phyloP scores from a whole-genome alignment of 1,284 basidiomycete species.

The Cutaneotrichosporon sp. region DNA sequence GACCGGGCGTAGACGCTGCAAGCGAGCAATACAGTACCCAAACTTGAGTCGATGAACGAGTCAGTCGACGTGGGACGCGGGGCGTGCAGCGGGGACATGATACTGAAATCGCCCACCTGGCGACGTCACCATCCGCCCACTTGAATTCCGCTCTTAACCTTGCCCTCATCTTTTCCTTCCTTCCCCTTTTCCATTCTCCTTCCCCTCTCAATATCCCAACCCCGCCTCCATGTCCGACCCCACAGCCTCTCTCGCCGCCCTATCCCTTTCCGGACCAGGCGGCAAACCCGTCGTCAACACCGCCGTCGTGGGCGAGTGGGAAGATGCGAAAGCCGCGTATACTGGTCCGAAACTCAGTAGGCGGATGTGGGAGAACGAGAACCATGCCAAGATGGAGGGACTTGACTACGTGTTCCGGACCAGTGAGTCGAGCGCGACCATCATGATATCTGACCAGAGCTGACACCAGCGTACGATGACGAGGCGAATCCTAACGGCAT shows the following conservation, averaged over 20 bases:
- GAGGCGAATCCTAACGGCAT: conserved; percentile 19
- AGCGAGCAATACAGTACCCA: background rate
- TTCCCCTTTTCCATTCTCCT: background rate
- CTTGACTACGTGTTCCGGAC: conserved; percentile 20
- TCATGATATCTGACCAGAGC: too few relatives aligned
- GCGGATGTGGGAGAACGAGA: conserved; percentile 5
- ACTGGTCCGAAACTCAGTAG: conserved; percentile 16
- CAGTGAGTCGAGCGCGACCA: conserved; percentile 6
- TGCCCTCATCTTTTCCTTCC: background rate
- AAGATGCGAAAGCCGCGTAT: conserved; percentile 14
- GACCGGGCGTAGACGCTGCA: background rate
- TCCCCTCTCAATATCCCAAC: background rate
- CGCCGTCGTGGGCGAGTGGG: conserved; percentile 18
- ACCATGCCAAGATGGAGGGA: conserved; percentile 12
- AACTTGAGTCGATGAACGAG: too few relatives aligned
- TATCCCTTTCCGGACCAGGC: background rate
- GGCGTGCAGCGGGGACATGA: too few relatives aligned
- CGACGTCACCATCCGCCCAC: background rate
- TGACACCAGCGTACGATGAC: conserved; percentile 20
- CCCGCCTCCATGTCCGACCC: background rate
- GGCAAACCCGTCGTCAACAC: conserved; percentile 12
- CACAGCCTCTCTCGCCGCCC: background rate
- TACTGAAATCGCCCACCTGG: too few relatives aligned
- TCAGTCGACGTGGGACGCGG: too few relatives aligned
- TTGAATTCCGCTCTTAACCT: too few relatives aligned